These are phyloP conservation scores for Rhynchospora tenuis DNA, from an alignment of 176 grass and related monocot species.

Conservation along the genomic window DNA sequence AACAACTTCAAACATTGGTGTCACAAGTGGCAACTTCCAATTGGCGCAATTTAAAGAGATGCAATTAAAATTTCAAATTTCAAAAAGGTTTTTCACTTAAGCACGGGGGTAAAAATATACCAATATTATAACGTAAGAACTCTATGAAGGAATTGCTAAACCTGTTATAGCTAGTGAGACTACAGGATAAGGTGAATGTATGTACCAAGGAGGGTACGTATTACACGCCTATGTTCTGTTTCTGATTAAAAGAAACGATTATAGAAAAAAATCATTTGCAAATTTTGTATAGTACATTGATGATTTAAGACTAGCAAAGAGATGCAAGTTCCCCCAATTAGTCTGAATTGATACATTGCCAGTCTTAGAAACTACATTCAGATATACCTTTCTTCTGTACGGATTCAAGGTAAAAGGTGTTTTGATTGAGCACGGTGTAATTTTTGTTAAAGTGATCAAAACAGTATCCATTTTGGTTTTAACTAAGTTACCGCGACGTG, in stretches of 20 bases:
- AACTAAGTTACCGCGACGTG: background rate
- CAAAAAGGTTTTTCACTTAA: conserved; percentile 13
- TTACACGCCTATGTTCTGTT: background rate
- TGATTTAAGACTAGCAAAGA: background rate
- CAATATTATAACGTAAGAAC: background rate
- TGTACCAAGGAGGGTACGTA: background rate
- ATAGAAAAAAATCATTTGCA: background rate
- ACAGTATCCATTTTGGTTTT: background rate
- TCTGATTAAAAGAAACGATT: background rate
- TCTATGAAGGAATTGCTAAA: background rate
- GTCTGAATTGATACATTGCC: background rate
- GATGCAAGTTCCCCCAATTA: background rate
- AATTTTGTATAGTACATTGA: background rate
- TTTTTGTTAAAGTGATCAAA: conserved; percentile 9
- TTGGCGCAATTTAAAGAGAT: background rate
- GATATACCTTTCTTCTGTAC: background rate
- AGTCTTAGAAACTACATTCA: conserved; percentile 17
- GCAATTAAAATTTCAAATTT: background rate
- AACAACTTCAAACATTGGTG: background rate
- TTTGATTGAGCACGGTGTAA: conserved; percentile 29
- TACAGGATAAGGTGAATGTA: background rate
- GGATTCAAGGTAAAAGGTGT: conserved; percentile 29
- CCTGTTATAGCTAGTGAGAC: background rate
- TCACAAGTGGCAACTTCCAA: background rate
- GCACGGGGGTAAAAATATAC: background rate